phyloP scores from a whole-genome alignment of 1,284 basidiomycete species.

The Cutaneotrichosporon sp. region DNA sequence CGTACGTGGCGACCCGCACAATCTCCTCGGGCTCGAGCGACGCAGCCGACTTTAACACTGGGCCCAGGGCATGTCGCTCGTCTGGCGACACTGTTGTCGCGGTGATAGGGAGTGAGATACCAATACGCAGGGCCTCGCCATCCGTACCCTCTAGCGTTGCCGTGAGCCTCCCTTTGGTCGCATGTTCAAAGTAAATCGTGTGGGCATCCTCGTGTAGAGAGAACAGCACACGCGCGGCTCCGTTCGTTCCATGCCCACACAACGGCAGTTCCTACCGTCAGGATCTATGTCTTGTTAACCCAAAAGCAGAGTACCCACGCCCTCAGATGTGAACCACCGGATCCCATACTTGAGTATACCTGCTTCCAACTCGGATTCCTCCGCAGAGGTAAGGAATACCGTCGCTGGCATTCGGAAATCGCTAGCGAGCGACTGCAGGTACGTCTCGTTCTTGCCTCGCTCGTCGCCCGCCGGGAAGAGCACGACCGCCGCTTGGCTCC shows the following conservation, averaged over 20 bases:
- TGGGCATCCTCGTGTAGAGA: slow-evolving; percentile 18
- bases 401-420: slow-evolving; percentile 38
- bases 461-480: slow-evolving; percentile 22
- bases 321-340: slow-evolving; percentile 33
- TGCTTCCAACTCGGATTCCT: slow-evolving; percentile 7
- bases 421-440: slow-evolving; percentile 19
- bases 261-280: slow-evolving; percentile 29
- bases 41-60: background rate
- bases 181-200: slow-evolving; percentile 20
- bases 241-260: slow-evolving; percentile 39
- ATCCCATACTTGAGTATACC: slow-evolving; percentile 11
- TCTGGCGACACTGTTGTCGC: slow-evolving; percentile 1
- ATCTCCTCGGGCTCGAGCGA: slow-evolving; percentile 2
- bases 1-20: slow-evolving; percentile 5
- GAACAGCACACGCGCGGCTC: slow-evolving; percentile 18
- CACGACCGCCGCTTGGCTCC: slow-evolving; percentile 39
- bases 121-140: background rate
- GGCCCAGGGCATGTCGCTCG: background rate
- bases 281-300: background rate
- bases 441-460: slow-evolving; percentile 21
- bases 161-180: slow-evolving; percentile 20
- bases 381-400: slow-evolving; percentile 14
- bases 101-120: slow-evolving; percentile 2
- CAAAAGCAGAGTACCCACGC: slow-evolving; percentile 16
- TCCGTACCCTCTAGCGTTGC: slow-evolving; percentile 10